A percentile compares a stretch with the other conserved stretches of the same genome.
Conservation (phyloP, 1,139 yeast species). For the Chernovozyma aurita region DNA sequence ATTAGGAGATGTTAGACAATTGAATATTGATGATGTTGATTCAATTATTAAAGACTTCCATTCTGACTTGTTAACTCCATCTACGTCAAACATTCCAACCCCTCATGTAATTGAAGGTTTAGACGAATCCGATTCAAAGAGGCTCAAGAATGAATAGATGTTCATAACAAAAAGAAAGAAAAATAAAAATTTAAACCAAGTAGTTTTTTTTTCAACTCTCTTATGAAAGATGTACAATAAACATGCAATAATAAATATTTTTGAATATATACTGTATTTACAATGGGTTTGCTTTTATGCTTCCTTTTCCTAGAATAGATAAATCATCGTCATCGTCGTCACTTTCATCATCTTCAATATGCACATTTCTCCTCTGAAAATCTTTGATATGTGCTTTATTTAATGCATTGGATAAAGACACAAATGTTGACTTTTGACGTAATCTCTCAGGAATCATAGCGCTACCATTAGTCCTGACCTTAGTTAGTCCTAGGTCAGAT, state of each 20-base stretch:
- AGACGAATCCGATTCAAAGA: slow-evolving; percentile 12
- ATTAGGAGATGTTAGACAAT: slow-evolving; percentile 52
- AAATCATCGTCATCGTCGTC: slow-evolving; percentile 30
- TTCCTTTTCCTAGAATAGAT: slow-evolving; percentile 1
- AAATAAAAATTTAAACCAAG: slow-evolving; percentile 1
- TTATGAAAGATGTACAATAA: no score
- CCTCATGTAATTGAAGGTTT: slow-evolving; percentile 18
- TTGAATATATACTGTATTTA: not conserved
- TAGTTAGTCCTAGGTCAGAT: slow-evolving; percentile 10
- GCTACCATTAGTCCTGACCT: slow-evolving; percentile 1
- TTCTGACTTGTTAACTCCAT: slow-evolving; percentile 28
- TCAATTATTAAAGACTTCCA: slow-evolving; percentile 45
- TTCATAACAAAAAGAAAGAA: not conserved
- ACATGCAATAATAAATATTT: not conserved
- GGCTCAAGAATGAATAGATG: slow-evolving; percentile 9
- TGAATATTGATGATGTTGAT: slow-evolving; percentile 46
- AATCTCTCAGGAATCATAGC: not conserved
- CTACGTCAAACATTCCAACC: slow-evolving; percentile 2
- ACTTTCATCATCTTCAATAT: slow-evolving; percentile 34
- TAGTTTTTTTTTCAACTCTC: not conserved
- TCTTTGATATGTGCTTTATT: slow-evolving; percentile 84
- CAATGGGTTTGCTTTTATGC: not conserved
- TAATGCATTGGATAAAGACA: slow-evolving; percentile 54
- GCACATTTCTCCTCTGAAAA: slow-evolving; percentile 63
- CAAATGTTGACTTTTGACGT: slow-evolving; percentile 29